Conservation (phyloP, 345 rosid genomes). For the Pugionium cornutum region DNA sequence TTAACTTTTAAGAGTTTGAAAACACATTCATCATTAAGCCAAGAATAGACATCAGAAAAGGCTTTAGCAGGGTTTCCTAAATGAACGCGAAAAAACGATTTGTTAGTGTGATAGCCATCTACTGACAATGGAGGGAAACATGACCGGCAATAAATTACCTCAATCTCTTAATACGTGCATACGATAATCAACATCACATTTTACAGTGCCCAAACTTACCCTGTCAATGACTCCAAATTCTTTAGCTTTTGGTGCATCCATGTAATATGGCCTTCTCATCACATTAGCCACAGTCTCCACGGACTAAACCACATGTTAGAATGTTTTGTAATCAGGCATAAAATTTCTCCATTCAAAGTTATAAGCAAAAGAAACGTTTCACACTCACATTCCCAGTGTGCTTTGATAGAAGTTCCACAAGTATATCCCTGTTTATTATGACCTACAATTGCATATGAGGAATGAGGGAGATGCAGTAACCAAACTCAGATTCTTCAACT, state of each 20-base stretch:
- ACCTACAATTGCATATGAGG: slow-evolving; percentile 51
- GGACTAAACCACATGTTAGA: slow-evolving; percentile 47
- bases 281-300: slow-evolving; percentile 62
- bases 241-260: slow-evolving; percentile 72
- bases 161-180: slow-evolving; percentile 15
- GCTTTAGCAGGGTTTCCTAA: background rate
- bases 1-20: background rate
- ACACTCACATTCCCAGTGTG: slow-evolving; percentile 82
- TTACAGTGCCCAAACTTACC: slow-evolving; percentile 43
- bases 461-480: slow-evolving; percentile 13
- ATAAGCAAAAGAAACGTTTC: slow-evolving; percentile 13
- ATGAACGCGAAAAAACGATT: background rate
- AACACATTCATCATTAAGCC: slow-evolving; percentile 4
- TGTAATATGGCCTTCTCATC: slow-evolving; percentile 68
- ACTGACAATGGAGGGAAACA: slow-evolving; percentile 1
- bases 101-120: background rate
- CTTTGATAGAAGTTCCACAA: slow-evolving; percentile 74
- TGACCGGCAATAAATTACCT: background rate
- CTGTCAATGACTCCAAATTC: slow-evolving; percentile 89
- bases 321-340: slow-evolving; percentile 14
- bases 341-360: background rate
- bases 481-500: slow-evolving; percentile 8
- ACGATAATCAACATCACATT: background rate
- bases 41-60: slow-evolving; percentile 7
- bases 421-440: slow-evolving; percentile 61